These are phyloP conservation scores for Rhodofomes roseus DNA, from an alignment of 1,284 basidiomycete genomes.

Conservation along the genomic window DNA sequence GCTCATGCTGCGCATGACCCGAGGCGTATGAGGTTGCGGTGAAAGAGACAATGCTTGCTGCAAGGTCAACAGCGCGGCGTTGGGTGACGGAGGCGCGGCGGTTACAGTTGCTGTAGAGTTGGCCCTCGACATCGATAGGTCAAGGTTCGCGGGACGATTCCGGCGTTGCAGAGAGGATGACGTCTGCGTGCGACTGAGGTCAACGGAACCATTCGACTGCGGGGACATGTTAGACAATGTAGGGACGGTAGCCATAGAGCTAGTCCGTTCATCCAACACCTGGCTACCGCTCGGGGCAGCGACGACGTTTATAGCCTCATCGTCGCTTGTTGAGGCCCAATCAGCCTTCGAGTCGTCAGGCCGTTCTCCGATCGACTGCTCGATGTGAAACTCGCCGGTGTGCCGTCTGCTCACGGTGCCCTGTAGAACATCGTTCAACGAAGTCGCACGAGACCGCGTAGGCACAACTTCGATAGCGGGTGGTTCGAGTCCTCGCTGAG, in stretches of 20 bases:
- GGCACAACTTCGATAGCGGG: constrained; percentile 29
- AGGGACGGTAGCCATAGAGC: constrained; percentile 42
- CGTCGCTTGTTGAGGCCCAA: constrained; percentile 67
- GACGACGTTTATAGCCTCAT: constrained; percentile 77
- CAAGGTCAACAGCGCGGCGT: constrained; percentile 59
- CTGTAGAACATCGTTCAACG: constrained; percentile 58
- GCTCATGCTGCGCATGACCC: constrained; percentile 9
- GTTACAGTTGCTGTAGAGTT: constrained; percentile 33
- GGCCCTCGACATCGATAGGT: constrained; percentile 46
- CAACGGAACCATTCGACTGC: constrained; percentile 14
- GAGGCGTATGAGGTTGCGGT: constrained; percentile 15
- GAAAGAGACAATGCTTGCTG: constrained; percentile 47
- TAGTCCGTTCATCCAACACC: constrained; percentile 77
- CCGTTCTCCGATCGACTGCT: constrained; percentile 24
- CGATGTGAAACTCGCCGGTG: constrained; percentile 20
- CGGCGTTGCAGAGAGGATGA: constrained; percentile 35
- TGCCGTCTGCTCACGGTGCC: constrained; percentile 33
- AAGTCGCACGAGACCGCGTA: constrained; percentile 46
- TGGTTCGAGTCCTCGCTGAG: constrained; percentile 14
- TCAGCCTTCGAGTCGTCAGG: constrained; percentile 55
- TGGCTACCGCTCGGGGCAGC: constrained; percentile 77
- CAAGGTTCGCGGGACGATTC: constrained; percentile 60
- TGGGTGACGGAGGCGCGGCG: constrained; percentile 50
- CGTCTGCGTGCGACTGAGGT: constrained; percentile 28
- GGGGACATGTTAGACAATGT: constrained; percentile 19